phyloP scores from a whole-genome alignment of 2,329 filamentous ascomycete species.

The Botrytis pseudocinerea region DNA sequence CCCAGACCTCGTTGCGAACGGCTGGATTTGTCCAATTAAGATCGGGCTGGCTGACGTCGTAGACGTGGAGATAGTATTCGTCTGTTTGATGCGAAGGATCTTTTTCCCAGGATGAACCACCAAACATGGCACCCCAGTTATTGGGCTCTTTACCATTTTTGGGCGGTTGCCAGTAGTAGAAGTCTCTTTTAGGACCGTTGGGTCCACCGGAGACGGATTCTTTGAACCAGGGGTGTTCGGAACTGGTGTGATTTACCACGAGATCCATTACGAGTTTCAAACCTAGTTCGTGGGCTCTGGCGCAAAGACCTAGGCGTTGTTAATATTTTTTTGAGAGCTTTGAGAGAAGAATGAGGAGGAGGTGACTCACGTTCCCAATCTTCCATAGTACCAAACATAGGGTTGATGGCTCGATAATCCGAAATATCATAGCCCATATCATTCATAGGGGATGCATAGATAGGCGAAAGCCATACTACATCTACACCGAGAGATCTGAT shows the following conservation, averaged over 20 bases:
- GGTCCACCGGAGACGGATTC: slow-evolving; percentile 50
- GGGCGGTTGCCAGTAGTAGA: slow-evolving; percentile 62
- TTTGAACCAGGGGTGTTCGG: slow-evolving; percentile 58
- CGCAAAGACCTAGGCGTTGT: slow-evolving; percentile 48
- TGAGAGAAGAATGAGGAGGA: fast-evolving
- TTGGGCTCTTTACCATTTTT: slow-evolving; percentile 45
- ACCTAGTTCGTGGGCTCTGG: slow-evolving; percentile 55
- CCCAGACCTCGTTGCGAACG: slow-evolving; percentile 66
- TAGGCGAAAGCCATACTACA: slow-evolving; percentile 67
- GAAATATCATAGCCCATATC: slow-evolving; percentile 76
- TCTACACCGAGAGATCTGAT: slow-evolving; percentile 61
- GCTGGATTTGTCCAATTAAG: slow-evolving; percentile 73
- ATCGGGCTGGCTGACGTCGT: slow-evolving; percentile 70
- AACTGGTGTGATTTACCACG: slow-evolving; percentile 68
- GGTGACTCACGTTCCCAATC: slow-evolving; percentile 56
- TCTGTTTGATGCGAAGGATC: slow-evolving; percentile 47
- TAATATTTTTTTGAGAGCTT: neutral
- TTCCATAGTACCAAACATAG: slow-evolving; percentile 64
- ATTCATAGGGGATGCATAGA: slow-evolving; percentile 63
- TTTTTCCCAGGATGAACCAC: slow-evolving; percentile 52
- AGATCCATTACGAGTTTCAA: slow-evolving; percentile 72
- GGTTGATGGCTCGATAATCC: slow-evolving; percentile 66
- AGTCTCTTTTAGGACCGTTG: slow-evolving; percentile 55
- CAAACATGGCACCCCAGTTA: slow-evolving; percentile 46
- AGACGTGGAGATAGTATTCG: slow-evolving; percentile 62